phyloP scores from a whole-genome alignment of 371 early-diverging fungal genomes.

The Gilbertella persicaria region DNA sequence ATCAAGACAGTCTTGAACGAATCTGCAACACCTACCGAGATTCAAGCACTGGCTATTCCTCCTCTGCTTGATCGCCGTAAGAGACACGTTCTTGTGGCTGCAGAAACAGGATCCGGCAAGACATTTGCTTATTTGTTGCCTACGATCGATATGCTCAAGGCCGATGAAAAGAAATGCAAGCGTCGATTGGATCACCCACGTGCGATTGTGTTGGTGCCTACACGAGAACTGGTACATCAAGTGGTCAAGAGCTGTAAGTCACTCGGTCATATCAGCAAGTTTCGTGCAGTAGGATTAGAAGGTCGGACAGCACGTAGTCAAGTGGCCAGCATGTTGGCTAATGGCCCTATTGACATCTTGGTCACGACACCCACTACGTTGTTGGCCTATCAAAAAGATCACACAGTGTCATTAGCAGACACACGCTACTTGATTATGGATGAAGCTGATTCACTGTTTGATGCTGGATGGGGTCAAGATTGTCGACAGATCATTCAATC shows the following conservation, averaged over 20 bases:
- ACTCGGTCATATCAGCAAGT: slow-evolving; percentile 70
- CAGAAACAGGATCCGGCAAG: slow-evolving; percentile 99
- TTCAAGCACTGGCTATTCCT: slow-evolving; percentile 91
- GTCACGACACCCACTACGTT: slow-evolving; percentile 80
- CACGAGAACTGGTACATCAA: slow-evolving; percentile 91
- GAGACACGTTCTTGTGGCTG: slow-evolving; percentile 77
- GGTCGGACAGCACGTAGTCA: slow-evolving; percentile 40
- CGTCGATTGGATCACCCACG: slow-evolving; percentile 72
- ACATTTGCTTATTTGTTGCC: slow-evolving; percentile 97
- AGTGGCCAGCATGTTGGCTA: slow-evolving; percentile 39
- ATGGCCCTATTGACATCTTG: slow-evolving; percentile 76
- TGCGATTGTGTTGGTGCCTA: slow-evolving; percentile 94
- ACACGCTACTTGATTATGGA: slow-evolving; percentile 78
- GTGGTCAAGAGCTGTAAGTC: slow-evolving; percentile 68
- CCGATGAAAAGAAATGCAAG: slow-evolving; percentile 64
- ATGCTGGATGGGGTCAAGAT: slow-evolving; percentile 78
- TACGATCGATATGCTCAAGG: slow-evolving; percentile 70
- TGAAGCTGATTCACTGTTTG: slow-evolving; percentile 94
- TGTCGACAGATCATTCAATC: slow-evolving; percentile 32
- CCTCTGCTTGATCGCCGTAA: slow-evolving; percentile 59
- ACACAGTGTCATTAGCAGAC: slow-evolving; percentile 57
- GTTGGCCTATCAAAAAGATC: slow-evolving; percentile 39
- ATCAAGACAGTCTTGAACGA: slow-evolving; percentile 42
- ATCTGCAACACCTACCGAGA: slow-evolving; percentile 77
- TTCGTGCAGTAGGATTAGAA: slow-evolving; percentile 68